phyloP scores from a whole-genome alignment of 1,139 yeast genomes.

The Yamadazyma triangularis region DNA sequence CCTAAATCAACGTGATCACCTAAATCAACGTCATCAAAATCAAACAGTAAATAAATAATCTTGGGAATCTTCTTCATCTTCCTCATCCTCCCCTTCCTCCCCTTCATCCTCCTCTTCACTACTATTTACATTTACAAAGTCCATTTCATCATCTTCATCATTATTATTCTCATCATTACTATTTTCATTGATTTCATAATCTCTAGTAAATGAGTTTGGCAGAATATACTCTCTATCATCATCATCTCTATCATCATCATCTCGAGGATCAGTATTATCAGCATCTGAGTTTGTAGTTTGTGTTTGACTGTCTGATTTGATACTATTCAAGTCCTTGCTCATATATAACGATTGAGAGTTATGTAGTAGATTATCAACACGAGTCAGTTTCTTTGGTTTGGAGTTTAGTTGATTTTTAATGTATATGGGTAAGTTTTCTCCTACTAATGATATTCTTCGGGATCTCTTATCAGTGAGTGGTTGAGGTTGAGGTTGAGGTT shows the following conservation, averaged over 20 bases:
- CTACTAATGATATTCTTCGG: constrained; percentile 34
- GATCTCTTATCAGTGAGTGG: constrained; percentile 2
- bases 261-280: constrained; percentile 11
- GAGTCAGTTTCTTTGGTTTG: constrained; percentile 14
- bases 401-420: constrained; percentile 28
- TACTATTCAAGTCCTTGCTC: constrained; percentile 15
- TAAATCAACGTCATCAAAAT: too few relatives aligned
- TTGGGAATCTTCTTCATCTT: too few relatives aligned
- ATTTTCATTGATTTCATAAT: constrained; percentile 21
- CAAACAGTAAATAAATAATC: constrained; percentile 38
- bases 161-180: too few relatives aligned
- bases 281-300: constrained; percentile 10
- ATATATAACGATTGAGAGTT: constrained; percentile 38
- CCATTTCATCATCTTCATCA: constrained; percentile 21
- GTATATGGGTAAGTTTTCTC: constrained; percentile 36
- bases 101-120: constrained; percentile 15
- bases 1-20: too few relatives aligned
- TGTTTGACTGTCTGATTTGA: constrained; percentile 10
- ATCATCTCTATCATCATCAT: constrained; percentile 22
- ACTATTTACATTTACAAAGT: constrained; percentile 24
- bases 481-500: too few relatives aligned
- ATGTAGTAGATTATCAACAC: constrained; percentile 32
- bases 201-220: constrained; percentile 38
- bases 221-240: constrained; percentile 38
- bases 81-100: constrained; percentile 11